These are phyloP conservation scores for Chalciporus sphaerocephalus DNA, from an alignment of 768 basidiomycete species.

Conservation along the genomic window DNA sequence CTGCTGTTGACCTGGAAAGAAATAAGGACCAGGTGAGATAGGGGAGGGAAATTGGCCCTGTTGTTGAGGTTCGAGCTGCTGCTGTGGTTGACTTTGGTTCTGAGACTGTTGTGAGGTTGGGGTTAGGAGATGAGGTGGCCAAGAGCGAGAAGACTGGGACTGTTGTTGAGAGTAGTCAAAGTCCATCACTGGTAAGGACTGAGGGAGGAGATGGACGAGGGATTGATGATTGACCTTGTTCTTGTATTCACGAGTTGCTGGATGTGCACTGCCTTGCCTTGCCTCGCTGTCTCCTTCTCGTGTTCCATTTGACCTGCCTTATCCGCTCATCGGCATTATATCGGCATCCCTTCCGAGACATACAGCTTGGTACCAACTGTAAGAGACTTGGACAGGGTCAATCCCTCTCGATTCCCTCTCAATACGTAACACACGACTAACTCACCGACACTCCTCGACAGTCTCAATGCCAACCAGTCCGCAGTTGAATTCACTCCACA, in stretches of 20 bases:
- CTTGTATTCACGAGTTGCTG: constrained; percentile 14
- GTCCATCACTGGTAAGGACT: constrained; percentile 17
- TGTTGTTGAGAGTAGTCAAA: constrained; percentile 33
- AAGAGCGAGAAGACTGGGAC: constrained; percentile 28
- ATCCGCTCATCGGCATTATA: constrained; percentile 3
- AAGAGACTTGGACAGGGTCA: too few relatives aligned
- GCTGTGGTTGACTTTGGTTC: constrained; percentile 1
- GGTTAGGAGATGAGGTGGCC: constrained; percentile 19
- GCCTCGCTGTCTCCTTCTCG: constrained; percentile 4
- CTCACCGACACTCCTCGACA: background rate
- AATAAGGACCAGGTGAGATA: constrained; percentile 22
- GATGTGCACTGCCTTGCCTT: constrained; percentile 16
- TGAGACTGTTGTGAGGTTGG: background rate
- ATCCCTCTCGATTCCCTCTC: too few relatives aligned
- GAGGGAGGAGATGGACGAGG: background rate
- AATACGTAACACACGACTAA: too few relatives aligned
- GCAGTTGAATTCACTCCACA: background rate
- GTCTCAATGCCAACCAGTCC: background rate
- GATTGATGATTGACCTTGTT: background rate
- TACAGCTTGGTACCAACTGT: constrained; percentile 24
- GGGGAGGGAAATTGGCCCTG: constrained; percentile 23
- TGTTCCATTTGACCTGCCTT: constrained; percentile 10
- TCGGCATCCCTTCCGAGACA: constrained; percentile 6
- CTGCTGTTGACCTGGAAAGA: constrained; percentile 16
- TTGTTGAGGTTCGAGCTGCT: constrained; percentile 6